phyloP scores from a whole-genome alignment of 2,329 filamentous ascomycete genomes.

The Cladorrhinum sp. region DNA sequence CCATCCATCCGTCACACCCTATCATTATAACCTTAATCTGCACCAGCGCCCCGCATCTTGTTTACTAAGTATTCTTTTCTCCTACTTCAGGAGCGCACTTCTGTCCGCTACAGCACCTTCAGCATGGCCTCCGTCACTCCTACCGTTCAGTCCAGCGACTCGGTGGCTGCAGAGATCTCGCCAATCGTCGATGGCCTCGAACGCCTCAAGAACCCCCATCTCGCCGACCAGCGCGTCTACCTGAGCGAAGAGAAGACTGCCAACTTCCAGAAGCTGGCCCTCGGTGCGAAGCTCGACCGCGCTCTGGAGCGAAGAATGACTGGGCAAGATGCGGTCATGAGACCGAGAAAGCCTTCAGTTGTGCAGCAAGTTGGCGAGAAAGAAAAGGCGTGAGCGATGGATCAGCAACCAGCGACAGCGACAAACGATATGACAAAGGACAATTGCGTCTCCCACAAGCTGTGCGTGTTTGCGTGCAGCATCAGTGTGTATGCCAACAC shows the following conservation, averaged over 20 bases:
- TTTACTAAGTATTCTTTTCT: conserved; percentile 13
- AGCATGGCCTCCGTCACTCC: conserved; percentile 61
- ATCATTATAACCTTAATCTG: not conserved
- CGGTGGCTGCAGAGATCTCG: conserved; percentile 55
- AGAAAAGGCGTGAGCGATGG: conserved; percentile 31
- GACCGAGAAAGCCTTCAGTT: conserved; percentile 34
- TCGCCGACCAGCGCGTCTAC: conserved; percentile 76
- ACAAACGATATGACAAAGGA: too few relatives aligned
- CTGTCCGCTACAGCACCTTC: conserved; percentile 58
- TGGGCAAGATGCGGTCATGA: conserved; percentile 83
- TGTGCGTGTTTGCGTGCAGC: too few relatives aligned
- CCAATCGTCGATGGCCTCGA: conserved; percentile 77
- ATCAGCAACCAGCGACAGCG: not conserved
- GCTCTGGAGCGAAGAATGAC: conserved; percentile 84
- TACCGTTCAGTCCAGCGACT: conserved; percentile 52
- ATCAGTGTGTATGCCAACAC: too few relatives aligned
- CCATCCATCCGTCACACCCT: not conserved
- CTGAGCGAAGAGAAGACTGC: conserved; percentile 77
- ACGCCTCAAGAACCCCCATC: conserved; percentile 85
- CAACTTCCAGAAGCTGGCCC: conserved; percentile 78
- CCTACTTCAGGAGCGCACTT: conserved; percentile 46
- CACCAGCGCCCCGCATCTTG: not conserved
- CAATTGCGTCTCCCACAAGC: not conserved
- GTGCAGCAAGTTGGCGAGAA: conserved; percentile 36
- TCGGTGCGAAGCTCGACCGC: conserved; percentile 86